Evolutionary conservation across 208 protist genomes (phyloP).

Genomic region (Lotmaria passim): DNA sequence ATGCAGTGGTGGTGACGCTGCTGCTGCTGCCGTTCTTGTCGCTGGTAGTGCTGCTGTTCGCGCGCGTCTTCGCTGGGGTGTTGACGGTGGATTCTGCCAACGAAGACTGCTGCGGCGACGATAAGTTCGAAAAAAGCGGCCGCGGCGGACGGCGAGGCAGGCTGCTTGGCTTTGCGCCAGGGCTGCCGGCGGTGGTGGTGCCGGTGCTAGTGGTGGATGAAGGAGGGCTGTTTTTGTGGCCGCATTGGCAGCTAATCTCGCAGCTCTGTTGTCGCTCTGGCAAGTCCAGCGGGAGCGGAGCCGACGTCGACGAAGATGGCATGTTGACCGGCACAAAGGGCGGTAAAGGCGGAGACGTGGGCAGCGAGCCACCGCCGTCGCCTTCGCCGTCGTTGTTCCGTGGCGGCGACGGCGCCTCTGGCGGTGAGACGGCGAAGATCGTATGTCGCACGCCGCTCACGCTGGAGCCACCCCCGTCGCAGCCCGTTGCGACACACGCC

Average conservation of each 20-base stretch:
- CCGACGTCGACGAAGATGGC: neutral
- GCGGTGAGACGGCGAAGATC: neutral
- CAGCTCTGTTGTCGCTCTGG: no score
- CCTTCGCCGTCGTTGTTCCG: neutral
- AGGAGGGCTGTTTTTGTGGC: no score
- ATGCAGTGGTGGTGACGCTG: neutral
- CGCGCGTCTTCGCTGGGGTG: neutral
- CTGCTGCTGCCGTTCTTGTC: neutral
- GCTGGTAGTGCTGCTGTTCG: neutral
- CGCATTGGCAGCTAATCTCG: no score
- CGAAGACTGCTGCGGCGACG: slow-evolving; percentile 10
- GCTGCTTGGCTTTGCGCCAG: slow-evolving; percentile 1
- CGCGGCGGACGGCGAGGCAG: slow-evolving; percentile 14
- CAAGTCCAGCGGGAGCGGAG: neutral
- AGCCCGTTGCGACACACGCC: no score
- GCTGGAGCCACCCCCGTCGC: neutral
- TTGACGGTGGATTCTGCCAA: slow-evolving; percentile 1
- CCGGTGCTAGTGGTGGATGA: no score
- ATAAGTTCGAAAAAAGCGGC: slow-evolving; percentile 14
- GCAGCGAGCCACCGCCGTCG: slow-evolving; percentile 6
- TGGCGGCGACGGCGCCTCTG: neutral
- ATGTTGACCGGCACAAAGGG: neutral
- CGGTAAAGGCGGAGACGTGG: slow-evolving; percentile 3
- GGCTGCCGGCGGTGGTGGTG: neutral
- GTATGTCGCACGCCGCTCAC: neutral